A percentile compares a stretch with the other conserved stretches of the same genome.
Evolutionary conservation across 2,329 filamentous ascomycete genomes (phyloP).

Genomic region (Biscogniauxia marginata): DNA sequence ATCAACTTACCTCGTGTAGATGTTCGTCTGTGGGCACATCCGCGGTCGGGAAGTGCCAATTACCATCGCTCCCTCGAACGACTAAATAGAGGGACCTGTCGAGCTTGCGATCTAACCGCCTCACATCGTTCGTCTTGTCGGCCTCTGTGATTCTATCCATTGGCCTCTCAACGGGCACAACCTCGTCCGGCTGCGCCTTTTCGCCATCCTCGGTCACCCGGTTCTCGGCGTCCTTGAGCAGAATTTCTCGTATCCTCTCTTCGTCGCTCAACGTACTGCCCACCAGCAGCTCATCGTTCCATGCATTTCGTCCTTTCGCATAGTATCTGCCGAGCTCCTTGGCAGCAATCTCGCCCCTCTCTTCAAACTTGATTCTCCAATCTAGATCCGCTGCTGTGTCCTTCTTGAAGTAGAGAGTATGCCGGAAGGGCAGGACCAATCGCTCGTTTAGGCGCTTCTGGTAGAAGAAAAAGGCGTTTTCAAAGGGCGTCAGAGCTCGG

Average conservation of each 20-base stretch:
- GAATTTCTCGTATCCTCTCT: constrained; percentile 62
- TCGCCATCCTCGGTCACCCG: constrained; percentile 61
- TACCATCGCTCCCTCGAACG: constrained; percentile 68
- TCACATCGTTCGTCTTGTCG: constrained; percentile 70
- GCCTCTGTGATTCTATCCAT: constrained; percentile 72
- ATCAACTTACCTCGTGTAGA: constrained; percentile 71
- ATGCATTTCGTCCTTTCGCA: constrained; percentile 66
- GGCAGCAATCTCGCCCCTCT: constrained; percentile 70
- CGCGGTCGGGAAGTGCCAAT: constrained; percentile 82
- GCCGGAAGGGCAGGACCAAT: constrained; percentile 79
- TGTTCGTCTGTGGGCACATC: constrained; percentile 69
- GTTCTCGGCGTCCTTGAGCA: constrained; percentile 74
- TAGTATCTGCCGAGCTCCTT: constrained; percentile 85
- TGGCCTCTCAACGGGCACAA: constrained; percentile 69
- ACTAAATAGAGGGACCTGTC: constrained; percentile 85
- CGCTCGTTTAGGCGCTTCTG: constrained; percentile 96
- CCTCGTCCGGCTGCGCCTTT: constrained; percentile 55
- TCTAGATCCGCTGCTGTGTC: constrained; percentile 81
- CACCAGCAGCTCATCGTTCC: constrained; percentile 88
- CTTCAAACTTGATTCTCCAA: constrained; percentile 82
- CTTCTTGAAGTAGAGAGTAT: constrained; percentile 92
- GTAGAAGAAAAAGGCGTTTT: constrained; percentile 93
- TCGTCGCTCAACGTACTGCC: constrained; percentile 67
- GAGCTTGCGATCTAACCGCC: constrained; percentile 75
- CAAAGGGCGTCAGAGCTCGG: constrained; percentile 79